Percentiles rank a stretch among this genome's conserved stretches.
These are phyloP conservation scores for Xylaria digitata DNA, from an alignment of 2,329 filamentous ascomycete genomes.

Conservation along the genomic window DNA sequence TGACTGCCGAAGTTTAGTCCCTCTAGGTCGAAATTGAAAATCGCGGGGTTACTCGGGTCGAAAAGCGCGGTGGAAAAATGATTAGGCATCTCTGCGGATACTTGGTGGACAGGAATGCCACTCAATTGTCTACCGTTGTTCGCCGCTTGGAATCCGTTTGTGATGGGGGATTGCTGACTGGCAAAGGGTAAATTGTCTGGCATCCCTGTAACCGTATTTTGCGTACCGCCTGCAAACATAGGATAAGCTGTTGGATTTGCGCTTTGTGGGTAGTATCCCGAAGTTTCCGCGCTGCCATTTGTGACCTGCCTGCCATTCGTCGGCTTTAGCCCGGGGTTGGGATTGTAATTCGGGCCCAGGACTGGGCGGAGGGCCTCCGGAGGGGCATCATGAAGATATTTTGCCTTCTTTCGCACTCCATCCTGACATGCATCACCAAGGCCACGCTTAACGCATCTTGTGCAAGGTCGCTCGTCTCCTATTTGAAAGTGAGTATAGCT, in stretches of 20 bases:
- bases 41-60: slow-evolving; percentile 88
- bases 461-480: slow-evolving; percentile 96
- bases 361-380: slow-evolving; percentile 90
- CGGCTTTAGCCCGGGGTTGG: slow-evolving; percentile 60
- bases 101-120: slow-evolving; percentile 61
- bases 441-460: slow-evolving; percentile 92
- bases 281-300: slow-evolving; percentile 59
- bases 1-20: slow-evolving; percentile 96
- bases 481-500: slow-evolving; percentile 41
- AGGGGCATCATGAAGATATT: slow-evolving; percentile 97
- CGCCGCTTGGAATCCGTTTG: slow-evolving; percentile 74
- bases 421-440: slow-evolving; percentile 93
- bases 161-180: slow-evolving; percentile 77
- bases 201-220: slow-evolving; percentile 58
- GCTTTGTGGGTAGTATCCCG: slow-evolving; percentile 62
- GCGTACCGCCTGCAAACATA: slow-evolving; percentile 60
- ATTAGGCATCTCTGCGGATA: slow-evolving; percentile 60
- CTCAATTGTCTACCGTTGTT: slow-evolving; percentile 61
- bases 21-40: slow-evolving; percentile 96
- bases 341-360: slow-evolving; percentile 76
- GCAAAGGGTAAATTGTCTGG: slow-evolving; percentile 67
- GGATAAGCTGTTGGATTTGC: slow-evolving; percentile 60
- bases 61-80: slow-evolving; percentile 73
- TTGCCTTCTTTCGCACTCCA: slow-evolving; percentile 97
- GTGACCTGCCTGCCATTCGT: slow-evolving; percentile 61